These are phyloP conservation scores for Aureobasidium leucospermi DNA, from an alignment of 2,329 filamentous ascomycete species.

Conservation along the genomic window DNA sequence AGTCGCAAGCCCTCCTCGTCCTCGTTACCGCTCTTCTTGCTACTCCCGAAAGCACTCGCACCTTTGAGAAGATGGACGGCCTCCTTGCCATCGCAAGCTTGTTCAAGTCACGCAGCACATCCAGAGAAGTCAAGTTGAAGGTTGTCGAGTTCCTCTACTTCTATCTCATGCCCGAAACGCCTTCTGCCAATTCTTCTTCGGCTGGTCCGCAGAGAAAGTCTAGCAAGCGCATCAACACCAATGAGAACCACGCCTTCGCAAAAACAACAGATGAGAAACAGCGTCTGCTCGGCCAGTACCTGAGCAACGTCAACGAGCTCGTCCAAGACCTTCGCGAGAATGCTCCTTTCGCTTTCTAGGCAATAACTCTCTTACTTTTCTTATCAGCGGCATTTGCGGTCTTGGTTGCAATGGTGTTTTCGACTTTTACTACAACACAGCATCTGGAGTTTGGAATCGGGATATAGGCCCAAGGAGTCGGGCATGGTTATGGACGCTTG, in stretches of 20 bases:
- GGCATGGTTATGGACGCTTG: background rate
- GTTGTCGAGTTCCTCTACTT: conserved; percentile 98
- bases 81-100: conserved; percentile 85
- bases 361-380: background rate
- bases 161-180: conserved; percentile 88
- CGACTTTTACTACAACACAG: background rate
- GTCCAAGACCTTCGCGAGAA: conserved; percentile 73
- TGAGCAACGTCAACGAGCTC: conserved; percentile 76
- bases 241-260: conserved; percentile 28
- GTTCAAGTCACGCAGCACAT: conserved; percentile 82
- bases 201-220: conserved; percentile 20
- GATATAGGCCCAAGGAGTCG: background rate
- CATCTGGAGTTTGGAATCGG: background rate
- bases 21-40: conserved; percentile 85
- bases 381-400: background rate
- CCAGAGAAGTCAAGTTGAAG: conserved; percentile 85
- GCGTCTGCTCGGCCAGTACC: conserved; percentile 64
- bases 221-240: conserved; percentile 19
- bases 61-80: conserved; percentile 87
- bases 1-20: conserved; percentile 81
- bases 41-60: conserved; percentile 77
- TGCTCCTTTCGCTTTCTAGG: conserved; percentile 54
- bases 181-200: conserved; percentile 28
- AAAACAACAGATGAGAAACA: conserved; percentile 76
- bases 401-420: conserved; percentile 3